phyloP scores from a whole-genome alignment of 2,329 filamentous ascomycete species.

The Penicillium sp. region DNA sequence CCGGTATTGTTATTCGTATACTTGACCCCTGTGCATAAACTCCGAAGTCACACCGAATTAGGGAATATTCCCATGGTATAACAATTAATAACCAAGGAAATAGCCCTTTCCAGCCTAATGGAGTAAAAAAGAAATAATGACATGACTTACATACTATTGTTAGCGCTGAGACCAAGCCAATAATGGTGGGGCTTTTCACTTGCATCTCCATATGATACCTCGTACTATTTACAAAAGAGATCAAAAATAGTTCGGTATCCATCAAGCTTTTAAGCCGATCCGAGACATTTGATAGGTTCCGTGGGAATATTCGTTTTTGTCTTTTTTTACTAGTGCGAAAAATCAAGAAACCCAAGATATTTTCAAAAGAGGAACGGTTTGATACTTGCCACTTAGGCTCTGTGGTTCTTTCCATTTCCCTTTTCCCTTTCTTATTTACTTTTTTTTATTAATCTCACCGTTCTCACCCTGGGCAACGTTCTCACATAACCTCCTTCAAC shows the following conservation, averaged over 20 bases:
- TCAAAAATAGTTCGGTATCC: not conserved
- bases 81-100: not conserved
- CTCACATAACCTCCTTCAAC: not conserved
- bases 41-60: not conserved
- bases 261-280: not conserved
- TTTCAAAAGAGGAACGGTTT: not conserved
- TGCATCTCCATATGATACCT: too few relatives aligned
- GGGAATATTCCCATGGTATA: too few relatives aligned
- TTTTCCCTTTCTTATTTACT: not conserved
- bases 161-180: constrained; percentile 13
- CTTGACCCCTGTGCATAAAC: not conserved
- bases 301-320: too few relatives aligned
- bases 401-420: not conserved
- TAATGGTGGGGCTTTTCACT: not conserved
- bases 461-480: not conserved
- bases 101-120: not conserved
- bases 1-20: constrained; percentile 19
- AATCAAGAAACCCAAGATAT: not conserved
- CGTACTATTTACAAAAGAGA: too few relatives aligned
- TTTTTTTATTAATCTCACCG: not conserved
- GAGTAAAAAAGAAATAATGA: constrained; percentile 3
- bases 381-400: not conserved
- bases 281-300: not conserved
- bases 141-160: constrained; percentile 13
- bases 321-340: not conserved